Evolutionary conservation across 2,329 filamentous ascomycete genomes (phyloP).

Genomic region (Dactylella cylindrospora): DNA sequence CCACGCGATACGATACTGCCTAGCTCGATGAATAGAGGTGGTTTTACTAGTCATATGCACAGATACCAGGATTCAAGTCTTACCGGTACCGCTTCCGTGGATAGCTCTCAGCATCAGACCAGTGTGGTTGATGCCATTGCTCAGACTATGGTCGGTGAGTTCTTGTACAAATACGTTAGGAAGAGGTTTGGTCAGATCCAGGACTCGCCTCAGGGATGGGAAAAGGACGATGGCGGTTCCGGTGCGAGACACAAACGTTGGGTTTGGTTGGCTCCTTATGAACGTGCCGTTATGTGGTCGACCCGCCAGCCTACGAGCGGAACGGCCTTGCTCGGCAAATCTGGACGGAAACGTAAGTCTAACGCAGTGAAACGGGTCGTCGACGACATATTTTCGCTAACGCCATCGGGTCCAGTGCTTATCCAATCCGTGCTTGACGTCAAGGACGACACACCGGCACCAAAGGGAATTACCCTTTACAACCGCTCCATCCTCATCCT

Average conservation of each 20-base stretch:
- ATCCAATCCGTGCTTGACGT: conserved; percentile 98
- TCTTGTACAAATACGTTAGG: conserved; percentile 90
- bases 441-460: conserved; percentile 84
- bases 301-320: conserved; percentile 92
- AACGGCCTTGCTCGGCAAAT: conserved; percentile 86
- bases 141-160: conserved; percentile 96
- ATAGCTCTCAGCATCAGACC: conserved; percentile 66
- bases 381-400: conserved; percentile 7
- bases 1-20: conserved; percentile 52
- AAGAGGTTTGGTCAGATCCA: conserved; percentile 73
- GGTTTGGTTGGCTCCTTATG: conserved; percentile 98
- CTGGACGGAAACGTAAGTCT: conserved; percentile 84
- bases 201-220: conserved; percentile 62
- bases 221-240: conserved; percentile 68
- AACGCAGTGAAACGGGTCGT: too few relatives aligned
- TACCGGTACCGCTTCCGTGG: conserved; percentile 58
- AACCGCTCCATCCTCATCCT: conserved; percentile 93
- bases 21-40: conserved; percentile 54
- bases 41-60: conserved; percentile 42
- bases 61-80: conserved; percentile 43
- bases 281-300: conserved; percentile 95
- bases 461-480: conserved; percentile 68
- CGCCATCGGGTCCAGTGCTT: conserved; percentile 62
- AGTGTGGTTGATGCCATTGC: conserved; percentile 94
- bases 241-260: conserved; percentile 84